Conservation (phyloP, 768 basidiomycete genomes). For the Mycena floridula region DNA sequence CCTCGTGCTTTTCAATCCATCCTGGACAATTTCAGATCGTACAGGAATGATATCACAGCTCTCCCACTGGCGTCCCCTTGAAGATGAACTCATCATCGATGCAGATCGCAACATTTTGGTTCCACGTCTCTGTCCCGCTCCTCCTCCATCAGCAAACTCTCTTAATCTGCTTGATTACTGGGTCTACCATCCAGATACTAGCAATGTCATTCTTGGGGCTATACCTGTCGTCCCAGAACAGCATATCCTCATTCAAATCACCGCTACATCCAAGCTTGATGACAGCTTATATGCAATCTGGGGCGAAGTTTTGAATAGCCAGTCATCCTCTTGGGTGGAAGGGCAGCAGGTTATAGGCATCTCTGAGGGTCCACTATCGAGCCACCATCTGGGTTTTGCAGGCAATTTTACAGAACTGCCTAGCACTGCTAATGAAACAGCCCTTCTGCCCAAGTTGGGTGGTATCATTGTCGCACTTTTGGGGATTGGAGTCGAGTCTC, state of each 20-base stretch:
- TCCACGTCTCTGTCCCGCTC: neutral
- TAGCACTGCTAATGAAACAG: neutral
- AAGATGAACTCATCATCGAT: neutral
- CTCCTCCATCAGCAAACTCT: neutral
- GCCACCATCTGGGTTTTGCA: neutral
- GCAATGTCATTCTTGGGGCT: neutral
- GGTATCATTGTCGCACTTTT: neutral
- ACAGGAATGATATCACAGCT: neutral
- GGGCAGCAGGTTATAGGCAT: neutral
- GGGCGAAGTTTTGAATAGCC: neutral
- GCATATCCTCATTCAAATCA: neutral
- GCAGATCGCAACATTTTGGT: neutral
- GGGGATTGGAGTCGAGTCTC: neutral
- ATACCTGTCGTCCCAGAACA: neutral
- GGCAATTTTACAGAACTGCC: neutral
- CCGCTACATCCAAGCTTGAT: neutral
- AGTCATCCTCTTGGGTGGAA: neutral
- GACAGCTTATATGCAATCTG: neutral
- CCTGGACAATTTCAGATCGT: neutral
- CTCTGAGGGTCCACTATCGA: neutral
- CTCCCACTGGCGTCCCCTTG: neutral
- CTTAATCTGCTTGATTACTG: neutral
- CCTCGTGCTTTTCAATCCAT: neutral
- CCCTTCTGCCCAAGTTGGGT: neutral
- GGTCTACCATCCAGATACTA: too few species aligned